Percentiles rank a stretch among this genome's conserved stretches.
Evolutionary conservation across 148 eudicot species (phyloP).

Genomic region (Gaultheria prostrata): DNA sequence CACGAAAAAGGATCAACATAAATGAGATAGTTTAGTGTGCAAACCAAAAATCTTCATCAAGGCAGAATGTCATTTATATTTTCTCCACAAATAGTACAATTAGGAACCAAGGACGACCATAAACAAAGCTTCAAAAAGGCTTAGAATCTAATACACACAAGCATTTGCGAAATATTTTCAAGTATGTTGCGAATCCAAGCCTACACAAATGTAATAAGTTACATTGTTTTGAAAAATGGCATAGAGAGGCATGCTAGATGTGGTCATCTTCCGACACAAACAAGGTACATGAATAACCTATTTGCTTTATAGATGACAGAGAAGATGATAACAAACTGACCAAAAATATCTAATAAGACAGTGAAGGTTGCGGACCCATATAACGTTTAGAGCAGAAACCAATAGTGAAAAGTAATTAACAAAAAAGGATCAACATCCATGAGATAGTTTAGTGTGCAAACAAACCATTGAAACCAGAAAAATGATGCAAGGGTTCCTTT

Average conservation of each 20-base stretch:
- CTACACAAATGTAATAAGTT: background rate
- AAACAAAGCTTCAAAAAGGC: background rate
- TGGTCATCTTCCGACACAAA: slow-evolving; percentile 56
- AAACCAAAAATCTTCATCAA: background rate
- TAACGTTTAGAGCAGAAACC: background rate
- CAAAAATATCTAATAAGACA: background rate
- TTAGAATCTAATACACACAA: background rate
- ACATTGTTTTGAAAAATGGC: slow-evolving; percentile 9
- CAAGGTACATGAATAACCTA: slow-evolving; percentile 27
- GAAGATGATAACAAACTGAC: background rate
- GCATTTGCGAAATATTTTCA: background rate
- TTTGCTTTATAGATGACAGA: slow-evolving; percentile 50
- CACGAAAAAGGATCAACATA: background rate
- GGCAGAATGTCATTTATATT: too few relatives aligned
- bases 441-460: too few relatives aligned
- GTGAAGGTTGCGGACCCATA: background rate
- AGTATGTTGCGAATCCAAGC: background rate
- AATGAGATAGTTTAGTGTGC: background rate
- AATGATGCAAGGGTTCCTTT: background rate
- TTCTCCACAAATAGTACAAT: background rate
- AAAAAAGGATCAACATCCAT: background rate
- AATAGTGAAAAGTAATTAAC: background rate
- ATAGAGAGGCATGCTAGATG: slow-evolving; percentile 12
- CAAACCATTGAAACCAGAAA: background rate
- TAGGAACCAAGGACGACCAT: background rate